phyloP scores from a whole-genome alignment of 225 moss, liverwort and hornwort genomes.

The Physcomitrellopsis africana region DNA sequence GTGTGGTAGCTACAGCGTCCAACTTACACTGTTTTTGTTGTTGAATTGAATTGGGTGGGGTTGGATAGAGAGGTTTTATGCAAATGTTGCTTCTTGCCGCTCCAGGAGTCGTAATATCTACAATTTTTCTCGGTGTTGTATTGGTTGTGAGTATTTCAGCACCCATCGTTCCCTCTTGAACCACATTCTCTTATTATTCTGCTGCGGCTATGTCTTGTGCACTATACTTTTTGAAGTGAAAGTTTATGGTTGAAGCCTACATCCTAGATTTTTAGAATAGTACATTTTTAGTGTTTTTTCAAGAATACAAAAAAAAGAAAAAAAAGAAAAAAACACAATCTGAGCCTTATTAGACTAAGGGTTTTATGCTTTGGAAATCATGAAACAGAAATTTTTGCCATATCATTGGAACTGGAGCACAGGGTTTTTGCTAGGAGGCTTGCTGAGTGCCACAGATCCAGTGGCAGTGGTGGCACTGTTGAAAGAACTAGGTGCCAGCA shows the following conservation, averaged over 20 bases:
- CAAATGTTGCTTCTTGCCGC: conserved; percentile 92
- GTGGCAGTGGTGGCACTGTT: conserved; percentile 96
- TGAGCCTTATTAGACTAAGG: neutral
- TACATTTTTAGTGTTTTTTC: neutral
- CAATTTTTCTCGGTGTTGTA: conserved; percentile 71
- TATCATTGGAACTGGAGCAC: conserved; percentile 97
- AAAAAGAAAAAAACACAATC: too few relatives aligned
- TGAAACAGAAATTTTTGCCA: conserved; percentile 75
- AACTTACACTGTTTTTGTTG: conserved; percentile 1
- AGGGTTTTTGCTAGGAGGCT: conserved; percentile 82
- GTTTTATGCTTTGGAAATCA: conserved; percentile 9
- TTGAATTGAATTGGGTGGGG: conserved; percentile 12
- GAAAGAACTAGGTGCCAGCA: conserved; percentile 96
- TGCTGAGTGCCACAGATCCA: conserved; percentile 97
- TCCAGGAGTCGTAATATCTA: conserved; percentile 94
- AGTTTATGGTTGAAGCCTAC: too few relatives aligned
- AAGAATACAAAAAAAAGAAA: neutral
- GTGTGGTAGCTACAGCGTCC: too few relatives aligned
- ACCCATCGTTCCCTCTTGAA: neutral
- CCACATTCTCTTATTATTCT: too few relatives aligned
- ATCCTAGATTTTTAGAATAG: too few relatives aligned
- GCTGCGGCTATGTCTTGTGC: too few relatives aligned
- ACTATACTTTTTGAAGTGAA: too few relatives aligned
- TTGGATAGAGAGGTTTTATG: conserved; percentile 70
- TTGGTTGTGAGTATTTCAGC: conserved; percentile 57